Evolutionary conservation across 2,329 filamentous ascomycete genomes (phyloP), one percentile per base, ranked within the genome.

Genomic region (Elsinoe fawcettii): DNA sequence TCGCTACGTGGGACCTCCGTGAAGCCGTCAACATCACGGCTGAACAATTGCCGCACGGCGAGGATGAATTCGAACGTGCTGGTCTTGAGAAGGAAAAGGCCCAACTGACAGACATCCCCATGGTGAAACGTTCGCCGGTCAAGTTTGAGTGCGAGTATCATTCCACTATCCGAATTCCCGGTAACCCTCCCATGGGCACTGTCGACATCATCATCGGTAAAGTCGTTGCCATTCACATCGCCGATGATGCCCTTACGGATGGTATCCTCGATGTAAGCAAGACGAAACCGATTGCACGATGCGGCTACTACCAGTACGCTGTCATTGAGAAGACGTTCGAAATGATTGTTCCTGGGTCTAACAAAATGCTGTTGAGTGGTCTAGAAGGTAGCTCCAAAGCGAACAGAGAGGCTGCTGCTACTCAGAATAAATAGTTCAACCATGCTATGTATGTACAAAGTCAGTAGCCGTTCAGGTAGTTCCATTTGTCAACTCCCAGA

Each of bases 91-190:
- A 82, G 66, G 71, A 75, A 16, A 67, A 69, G 2, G 74, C 74
- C 1, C 25, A 30, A n/a, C 32, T 74, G 0, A 69, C 74, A 12
- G 63, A 72, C 2, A 71, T 80, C 2, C 74, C 77, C 0, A 80
- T 84, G 77, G 80, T 84, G 1, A 71, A 72, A 58, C 69, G 69
- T 2, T 76, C 72, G n/a, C 81, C 81, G 0, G 75, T 84, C 2
- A 74, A 76, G 51, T 84, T 84, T 61, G 81, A 84, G 66, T 84
- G 80, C 65, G 72, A 74, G 60, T 79, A 80, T 61, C 75, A 83
- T 62, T 71, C 72, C 1, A 84, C 80, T 0, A 54, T 84, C 1
- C 67, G 79, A 1, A 63, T 84, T 27, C 80, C 80, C 0, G 80
- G 79, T 0, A 79, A 80, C 59, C 76, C 79, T 51, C 80, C 80